These are phyloP conservation scores for Pelargonium nanum DNA, from an alignment of 345 rosid species.

Conservation along the genomic window DNA sequence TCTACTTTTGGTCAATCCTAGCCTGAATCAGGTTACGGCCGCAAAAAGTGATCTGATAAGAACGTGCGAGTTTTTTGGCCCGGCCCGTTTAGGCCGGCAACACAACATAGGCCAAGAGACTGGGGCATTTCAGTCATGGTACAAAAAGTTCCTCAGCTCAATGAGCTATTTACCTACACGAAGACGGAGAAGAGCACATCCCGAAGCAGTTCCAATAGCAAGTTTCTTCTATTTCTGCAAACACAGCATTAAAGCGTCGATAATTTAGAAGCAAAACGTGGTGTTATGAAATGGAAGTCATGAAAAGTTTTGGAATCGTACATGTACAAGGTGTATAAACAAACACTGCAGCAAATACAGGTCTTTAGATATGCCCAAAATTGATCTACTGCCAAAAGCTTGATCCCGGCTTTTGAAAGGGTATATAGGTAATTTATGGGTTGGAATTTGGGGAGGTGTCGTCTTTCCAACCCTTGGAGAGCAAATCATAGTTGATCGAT, in stretches of 20 bases:
- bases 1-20: no score
- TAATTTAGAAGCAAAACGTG: no score
- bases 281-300: no score
- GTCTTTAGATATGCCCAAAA: conserved; percentile 16
- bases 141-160: conserved; percentile 14
- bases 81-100: no score
- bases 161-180: conserved; percentile 19
- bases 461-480: conserved; percentile 94
- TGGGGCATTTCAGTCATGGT: conserved; percentile 3
- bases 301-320: conserved; percentile 19
- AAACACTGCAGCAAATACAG: conserved; percentile 20
- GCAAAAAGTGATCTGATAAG: no score
- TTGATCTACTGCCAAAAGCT: conserved; percentile 1
- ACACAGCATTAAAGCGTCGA: no score
- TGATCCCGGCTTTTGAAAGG: conserved; percentile 10
- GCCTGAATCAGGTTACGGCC: no score
- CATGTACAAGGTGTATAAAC: conserved; percentile 72
- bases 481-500: conserved; percentile 93
- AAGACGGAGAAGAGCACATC: conserved; percentile 16
- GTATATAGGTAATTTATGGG: conserved; percentile 21
- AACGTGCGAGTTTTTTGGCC: no score
- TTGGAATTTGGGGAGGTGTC: conserved; percentile 43
- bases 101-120: no score
- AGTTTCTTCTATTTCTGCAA: conserved; percentile 40
- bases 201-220: conserved; percentile 22